phyloP scores from a whole-genome alignment of 345 rosid genomes.

The Mercurialis annua region DNA sequence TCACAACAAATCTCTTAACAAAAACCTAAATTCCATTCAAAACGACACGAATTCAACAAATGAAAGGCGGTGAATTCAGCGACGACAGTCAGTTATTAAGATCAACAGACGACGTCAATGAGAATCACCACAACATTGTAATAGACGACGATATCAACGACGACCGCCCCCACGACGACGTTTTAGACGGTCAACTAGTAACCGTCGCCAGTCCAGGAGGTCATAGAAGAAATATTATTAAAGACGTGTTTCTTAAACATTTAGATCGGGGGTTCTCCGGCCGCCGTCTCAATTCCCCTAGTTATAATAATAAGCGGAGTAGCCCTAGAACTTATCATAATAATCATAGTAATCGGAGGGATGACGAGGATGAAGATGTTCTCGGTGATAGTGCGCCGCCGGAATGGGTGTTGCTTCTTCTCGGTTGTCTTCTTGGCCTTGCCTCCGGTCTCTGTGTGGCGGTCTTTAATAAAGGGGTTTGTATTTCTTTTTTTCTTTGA shows the following conservation, averaged over 20 bases:
- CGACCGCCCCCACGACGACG: too few relatives aligned
- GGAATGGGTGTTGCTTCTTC: slow-evolving; percentile 89
- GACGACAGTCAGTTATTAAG: slow-evolving; percentile 7
- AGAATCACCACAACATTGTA: neutral
- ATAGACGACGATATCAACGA: too few relatives aligned
- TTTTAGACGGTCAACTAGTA: slow-evolving; percentile 10
- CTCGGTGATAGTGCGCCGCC: slow-evolving; percentile 83
- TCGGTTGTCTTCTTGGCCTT: slow-evolving; percentile 87
- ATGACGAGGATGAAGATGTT: slow-evolving; percentile 40
- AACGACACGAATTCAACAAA: neutral
- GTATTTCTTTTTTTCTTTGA: slow-evolving; percentile 9
- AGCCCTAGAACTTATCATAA: neutral
- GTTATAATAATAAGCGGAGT: neutral
- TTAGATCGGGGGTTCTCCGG: slow-evolving; percentile 16
- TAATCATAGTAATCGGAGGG: neutral
- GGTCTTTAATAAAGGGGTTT: slow-evolving; percentile 83
- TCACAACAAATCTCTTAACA: neutral
- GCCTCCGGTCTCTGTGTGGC: slow-evolving; percentile 92
- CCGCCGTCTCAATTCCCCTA: slow-evolving; percentile 1
- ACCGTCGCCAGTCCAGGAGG: neutral
- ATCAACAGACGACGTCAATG: neutral
- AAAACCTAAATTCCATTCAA: neutral
- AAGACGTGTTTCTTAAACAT: slow-evolving; percentile 13
- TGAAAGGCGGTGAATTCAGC: slow-evolving; percentile 8
- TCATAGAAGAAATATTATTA: neutral